Evolutionary conservation across 495 filamentous ascomycete genomes (phyloP), one percentile per base, ranked within the genome.

Genomic region (Neurospora sp.): DNA sequence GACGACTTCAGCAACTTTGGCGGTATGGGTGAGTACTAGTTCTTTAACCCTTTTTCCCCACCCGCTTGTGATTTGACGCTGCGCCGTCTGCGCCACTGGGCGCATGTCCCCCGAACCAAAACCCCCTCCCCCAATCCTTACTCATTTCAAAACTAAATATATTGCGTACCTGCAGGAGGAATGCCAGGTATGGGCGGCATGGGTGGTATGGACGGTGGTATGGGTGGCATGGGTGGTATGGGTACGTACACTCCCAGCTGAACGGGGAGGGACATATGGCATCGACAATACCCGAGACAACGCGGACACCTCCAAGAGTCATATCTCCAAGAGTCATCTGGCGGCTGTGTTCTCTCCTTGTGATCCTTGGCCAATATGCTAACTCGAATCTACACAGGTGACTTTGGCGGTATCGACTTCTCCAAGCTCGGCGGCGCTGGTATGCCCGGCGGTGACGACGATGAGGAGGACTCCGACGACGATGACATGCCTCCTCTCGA

Each of bases 401-500:
- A 90, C 79, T 90, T 92, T 73, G 87, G 88, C 71, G 88, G 89
- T 41, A 89, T 93, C 81, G 92, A 97, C 82, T 97, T 97, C 90
- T 96, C 92, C 78, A 97, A 97, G 86, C 92, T 97, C 75, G 94
- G 91, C 44, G 84, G 82, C 73, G 89, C 83, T 46, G 89, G 82
- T 48, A 83, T 87, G 76, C 85, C 78, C 61, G 80, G 77, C 22
- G 87, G 81, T 69, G 87, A 79, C 20, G 90, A 86, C 22, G 90
- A 87, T 18, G 89, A 86, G 2, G 90, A 90, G 0, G 90, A 91
- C 1, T 80, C 79, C 5, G 83, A 85, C 4, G 83, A 85, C 68
- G 84, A 84, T 40, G 82, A 82, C 39, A 80, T 81, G 76, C 80
- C 76, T n/a, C 73, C 76, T 69, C 76, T 81, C n/a, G 82, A 85